Conservation (phyloP, 345 rosid species). For the Trapa incisa region DNA sequence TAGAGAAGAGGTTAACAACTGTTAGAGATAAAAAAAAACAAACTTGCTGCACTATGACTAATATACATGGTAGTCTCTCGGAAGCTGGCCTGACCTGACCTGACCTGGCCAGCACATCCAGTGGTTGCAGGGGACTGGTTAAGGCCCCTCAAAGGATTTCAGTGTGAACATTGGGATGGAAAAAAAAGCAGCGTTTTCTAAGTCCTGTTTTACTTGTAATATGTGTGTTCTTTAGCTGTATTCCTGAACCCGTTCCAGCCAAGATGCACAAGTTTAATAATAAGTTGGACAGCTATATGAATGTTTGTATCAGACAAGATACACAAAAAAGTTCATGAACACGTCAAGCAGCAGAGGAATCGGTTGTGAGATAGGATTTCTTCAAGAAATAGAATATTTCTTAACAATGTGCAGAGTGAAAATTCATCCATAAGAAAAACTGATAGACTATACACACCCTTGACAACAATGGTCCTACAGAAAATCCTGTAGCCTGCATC, state of each 20-base stretch:
- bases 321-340: not conserved
- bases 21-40: not conserved
- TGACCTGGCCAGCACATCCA: not conserved
- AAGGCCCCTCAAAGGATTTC: not conserved
- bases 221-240: constrained; percentile 48
- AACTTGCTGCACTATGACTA: not conserved
- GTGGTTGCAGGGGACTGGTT: not conserved
- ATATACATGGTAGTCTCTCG: not conserved
- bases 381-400: not conserved
- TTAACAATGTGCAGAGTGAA: not conserved
- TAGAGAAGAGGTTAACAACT: not conserved
- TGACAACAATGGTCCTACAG: constrained; percentile 50
- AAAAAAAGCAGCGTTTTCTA: constrained; percentile 10
- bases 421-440: not conserved
- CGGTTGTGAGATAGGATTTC: not conserved
- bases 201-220: constrained; percentile 44
- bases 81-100: not conserved
- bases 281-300: not conserved
- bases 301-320: not conserved
- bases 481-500: constrained; percentile 81
- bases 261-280: not conserved
- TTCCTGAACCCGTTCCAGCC: constrained; percentile 33
- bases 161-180: not conserved
- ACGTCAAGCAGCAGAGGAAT: not conserved
- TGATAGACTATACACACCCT: constrained; percentile 40